phyloP scores from a whole-genome alignment of 441 rosid species.

The Daphne laureola region DNA sequence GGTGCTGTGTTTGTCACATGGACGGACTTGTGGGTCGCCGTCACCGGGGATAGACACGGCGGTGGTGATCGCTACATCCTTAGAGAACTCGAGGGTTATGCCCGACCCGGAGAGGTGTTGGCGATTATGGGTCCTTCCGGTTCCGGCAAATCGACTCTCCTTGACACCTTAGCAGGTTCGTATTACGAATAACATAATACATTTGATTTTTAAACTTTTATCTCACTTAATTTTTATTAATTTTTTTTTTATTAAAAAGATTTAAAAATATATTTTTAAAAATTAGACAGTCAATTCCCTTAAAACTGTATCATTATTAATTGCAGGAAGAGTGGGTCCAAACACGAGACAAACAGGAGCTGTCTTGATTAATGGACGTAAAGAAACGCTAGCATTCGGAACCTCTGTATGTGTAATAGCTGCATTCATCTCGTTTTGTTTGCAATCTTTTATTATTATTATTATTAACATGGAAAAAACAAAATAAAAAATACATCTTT shows the following conservation, averaged over 20 bases:
- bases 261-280: no score
- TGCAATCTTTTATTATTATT: neutral
- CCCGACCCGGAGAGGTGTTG: constrained; percentile 22
- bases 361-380: constrained; percentile 28
- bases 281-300: no score
- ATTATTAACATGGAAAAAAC: no score
- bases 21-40: constrained; percentile 18
- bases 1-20: constrained; percentile 17
- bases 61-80: constrained; percentile 18
- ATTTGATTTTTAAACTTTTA: no score
- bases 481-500: no score
- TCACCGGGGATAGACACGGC: constrained; percentile 5
- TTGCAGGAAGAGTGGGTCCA: constrained; percentile 24
- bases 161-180: constrained; percentile 26
- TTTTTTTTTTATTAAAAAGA: no score
- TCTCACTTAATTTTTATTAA: no score
- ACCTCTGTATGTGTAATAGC: constrained; percentile 22
- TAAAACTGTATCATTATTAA: neutral
- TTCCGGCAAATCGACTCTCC: constrained; percentile 32
- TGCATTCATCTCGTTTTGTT: neutral
- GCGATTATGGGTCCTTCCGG: constrained; percentile 36
- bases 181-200: neutral
- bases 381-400: constrained; percentile 24
- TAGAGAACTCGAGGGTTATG: constrained; percentile 21
- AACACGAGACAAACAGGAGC: constrained; percentile 23